Evolutionary conservation across 1,284 basidiomycete species (phyloP).

Genomic region (Ceratobasidium sp.): DNA sequence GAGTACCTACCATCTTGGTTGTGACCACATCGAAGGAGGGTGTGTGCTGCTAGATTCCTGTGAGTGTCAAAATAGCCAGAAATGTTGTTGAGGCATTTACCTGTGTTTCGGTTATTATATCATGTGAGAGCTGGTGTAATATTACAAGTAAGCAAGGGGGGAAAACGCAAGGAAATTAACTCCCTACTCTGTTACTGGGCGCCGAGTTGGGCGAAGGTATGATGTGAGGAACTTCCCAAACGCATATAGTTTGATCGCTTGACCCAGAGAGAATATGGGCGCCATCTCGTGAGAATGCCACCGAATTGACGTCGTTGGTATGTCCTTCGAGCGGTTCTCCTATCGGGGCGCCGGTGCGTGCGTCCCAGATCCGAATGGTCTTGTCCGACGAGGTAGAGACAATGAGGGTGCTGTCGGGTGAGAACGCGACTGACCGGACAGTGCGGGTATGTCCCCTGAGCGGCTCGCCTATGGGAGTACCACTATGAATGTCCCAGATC

Average conservation of each 20-base stretch:
- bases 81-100: too few species aligned
- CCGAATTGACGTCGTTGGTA: not conserved
- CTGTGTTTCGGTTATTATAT: too few species aligned
- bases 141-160: too few species aligned
- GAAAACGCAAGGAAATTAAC: too few species aligned
- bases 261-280: not conserved
- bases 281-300: not conserved
- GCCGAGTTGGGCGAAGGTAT: too few species aligned
- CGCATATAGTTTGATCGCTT: not conserved
- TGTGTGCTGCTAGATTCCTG: too few species aligned
- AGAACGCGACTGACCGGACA: not conserved
- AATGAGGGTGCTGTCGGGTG: not conserved
- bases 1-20: too few species aligned
- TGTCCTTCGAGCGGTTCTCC: not conserved
- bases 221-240: too few species aligned
- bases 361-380: not conserved
- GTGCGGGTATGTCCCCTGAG: not conserved
- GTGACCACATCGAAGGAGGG: too few species aligned
- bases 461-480: not conserved
- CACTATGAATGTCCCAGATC: not conserved
- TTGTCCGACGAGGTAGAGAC: not conserved
- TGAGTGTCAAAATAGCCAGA: too few species aligned
- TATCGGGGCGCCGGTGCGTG: not conserved
- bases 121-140: too few species aligned
- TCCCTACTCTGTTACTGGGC: too few species aligned